Evolutionary conservation across 2,329 filamentous ascomycete genomes (phyloP).

Genomic region (Penicillium janthinellum): DNA sequence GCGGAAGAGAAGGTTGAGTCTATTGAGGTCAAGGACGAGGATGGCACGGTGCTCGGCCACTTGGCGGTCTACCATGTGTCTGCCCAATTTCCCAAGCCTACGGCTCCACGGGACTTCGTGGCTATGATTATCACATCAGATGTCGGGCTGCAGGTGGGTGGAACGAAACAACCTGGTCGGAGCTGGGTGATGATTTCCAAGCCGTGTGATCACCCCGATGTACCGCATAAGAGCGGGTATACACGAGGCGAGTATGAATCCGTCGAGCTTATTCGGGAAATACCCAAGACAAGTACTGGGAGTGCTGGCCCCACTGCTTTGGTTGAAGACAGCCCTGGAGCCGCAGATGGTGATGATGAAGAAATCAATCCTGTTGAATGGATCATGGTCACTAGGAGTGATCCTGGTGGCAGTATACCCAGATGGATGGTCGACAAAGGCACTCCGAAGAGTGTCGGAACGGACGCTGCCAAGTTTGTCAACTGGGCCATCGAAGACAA

Average conservation of each 20-base stretch:
- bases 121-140: conserved; percentile 72
- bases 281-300: conserved; percentile 51
- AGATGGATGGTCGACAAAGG: conserved; percentile 89
- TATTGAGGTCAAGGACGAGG: conserved; percentile 55
- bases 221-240: conserved; percentile 69
- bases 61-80: conserved; percentile 76
- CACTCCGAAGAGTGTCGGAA: conserved; percentile 77
- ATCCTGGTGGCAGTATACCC: conserved; percentile 85
- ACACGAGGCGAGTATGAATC: conserved; percentile 88
- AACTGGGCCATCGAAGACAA: conserved; percentile 69
- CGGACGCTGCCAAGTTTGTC: conserved; percentile 78
- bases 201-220: conserved; percentile 75
- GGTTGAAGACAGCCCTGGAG: conserved; percentile 15
- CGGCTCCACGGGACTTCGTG: conserved; percentile 84
- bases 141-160: conserved; percentile 35
- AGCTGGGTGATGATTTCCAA: conserved; percentile 88
- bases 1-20: conserved; percentile 74
- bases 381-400: conserved; percentile 89
- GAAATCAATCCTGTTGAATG: conserved; percentile 75
- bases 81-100: conserved; percentile 87
- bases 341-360: conserved; percentile 42
- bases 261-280: conserved; percentile 85
- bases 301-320: conserved; percentile 32
- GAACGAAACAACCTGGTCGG: conserved; percentile 49
- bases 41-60: conserved; percentile 25